These are phyloP conservation scores for Zygotorulaspora sp. DNA, from an alignment of 805 yeast genomes.

Conservation along the genomic window DNA sequence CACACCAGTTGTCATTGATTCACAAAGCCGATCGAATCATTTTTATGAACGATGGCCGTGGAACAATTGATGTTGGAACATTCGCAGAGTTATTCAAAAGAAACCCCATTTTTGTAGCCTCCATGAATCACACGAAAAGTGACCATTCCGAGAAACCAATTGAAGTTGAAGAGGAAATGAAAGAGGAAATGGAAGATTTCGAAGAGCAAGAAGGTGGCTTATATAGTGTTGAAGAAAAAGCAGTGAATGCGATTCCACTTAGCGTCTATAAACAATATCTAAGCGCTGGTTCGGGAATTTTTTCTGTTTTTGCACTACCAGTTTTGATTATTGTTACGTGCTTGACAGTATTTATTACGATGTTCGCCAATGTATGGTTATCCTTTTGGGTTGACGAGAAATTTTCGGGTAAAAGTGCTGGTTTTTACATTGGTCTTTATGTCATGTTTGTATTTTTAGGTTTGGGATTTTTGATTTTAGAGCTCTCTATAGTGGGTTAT, in stretches of 20 bases:
- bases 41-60: constrained; percentile 46
- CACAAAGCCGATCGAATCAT: constrained; percentile 58
- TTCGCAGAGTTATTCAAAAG: constrained; percentile 41
- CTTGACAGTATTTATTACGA: constrained; percentile 46
- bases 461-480: constrained; percentile 39
- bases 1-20: constrained; percentile 67
- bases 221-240: constrained; percentile 35
- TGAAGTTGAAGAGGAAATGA: constrained; percentile 17
- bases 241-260: constrained; percentile 37
- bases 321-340: constrained; percentile 24
- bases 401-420: constrained; percentile 43
- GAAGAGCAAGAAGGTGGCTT: constrained; percentile 24
- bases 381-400: constrained; percentile 71
- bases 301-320: constrained; percentile 31
- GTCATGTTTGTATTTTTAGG: constrained; percentile 55
- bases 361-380: constrained; percentile 72
- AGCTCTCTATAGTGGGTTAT: constrained; percentile 46
- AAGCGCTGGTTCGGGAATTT: constrained; percentile 40
- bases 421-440: constrained; percentile 70
- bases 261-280: constrained; percentile 36
- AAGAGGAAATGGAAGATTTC: constrained; percentile 23
- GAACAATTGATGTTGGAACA: constrained; percentile 49
- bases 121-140: constrained; percentile 39
- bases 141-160: constrained; percentile 10
- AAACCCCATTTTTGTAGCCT: constrained; percentile 33